These are phyloP conservation scores for Malbranchea zuffiana DNA, from an alignment of 2,329 filamentous ascomycete genomes.

Conservation along the genomic window DNA sequence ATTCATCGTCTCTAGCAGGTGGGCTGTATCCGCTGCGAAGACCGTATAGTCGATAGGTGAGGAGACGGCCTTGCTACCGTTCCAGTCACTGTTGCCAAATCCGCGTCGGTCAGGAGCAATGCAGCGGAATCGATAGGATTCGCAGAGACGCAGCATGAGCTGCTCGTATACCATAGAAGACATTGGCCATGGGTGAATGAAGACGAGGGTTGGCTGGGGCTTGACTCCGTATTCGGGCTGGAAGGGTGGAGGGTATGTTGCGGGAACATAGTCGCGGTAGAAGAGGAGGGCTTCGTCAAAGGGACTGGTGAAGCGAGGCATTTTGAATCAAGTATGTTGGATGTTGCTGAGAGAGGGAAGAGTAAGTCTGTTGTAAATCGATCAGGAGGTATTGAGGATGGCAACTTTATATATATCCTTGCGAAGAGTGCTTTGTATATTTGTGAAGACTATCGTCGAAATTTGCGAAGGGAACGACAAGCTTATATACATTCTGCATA, in stretches of 20 bases:
- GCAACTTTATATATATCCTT: too few relatives aligned
- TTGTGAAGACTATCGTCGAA: too few relatives aligned
- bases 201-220: slow-evolving; percentile 17
- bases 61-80: slow-evolving; percentile 11
- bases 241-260: slow-evolving; percentile 12
- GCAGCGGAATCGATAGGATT: slow-evolving; percentile 22
- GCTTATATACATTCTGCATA: too few relatives aligned
- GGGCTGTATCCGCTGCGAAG: slow-evolving; percentile 21
- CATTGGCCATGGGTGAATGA: slow-evolving; percentile 26
- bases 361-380: too few relatives aligned
- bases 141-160: slow-evolving; percentile 20
- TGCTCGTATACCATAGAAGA: slow-evolving; percentile 23
- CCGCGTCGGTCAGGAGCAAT: slow-evolving; percentile 23
- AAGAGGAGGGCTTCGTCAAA: slow-evolving; percentile 18
- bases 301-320: slow-evolving; percentile 19
- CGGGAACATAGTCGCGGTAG: slow-evolving; percentile 19
- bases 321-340: slow-evolving; percentile 6
- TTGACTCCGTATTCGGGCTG: slow-evolving; percentile 10
- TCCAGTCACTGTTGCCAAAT: slow-evolving; percentile 25
- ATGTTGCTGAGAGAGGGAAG: background rate
- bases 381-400: too few relatives aligned
- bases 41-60: slow-evolving; percentile 21
- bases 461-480: too few relatives aligned
- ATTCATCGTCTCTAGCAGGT: slow-evolving; percentile 17
- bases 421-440: too few relatives aligned